Conservation (phyloP, 2,329 filamentous ascomycete genomes). For the Talaromyces sp. region DNA sequence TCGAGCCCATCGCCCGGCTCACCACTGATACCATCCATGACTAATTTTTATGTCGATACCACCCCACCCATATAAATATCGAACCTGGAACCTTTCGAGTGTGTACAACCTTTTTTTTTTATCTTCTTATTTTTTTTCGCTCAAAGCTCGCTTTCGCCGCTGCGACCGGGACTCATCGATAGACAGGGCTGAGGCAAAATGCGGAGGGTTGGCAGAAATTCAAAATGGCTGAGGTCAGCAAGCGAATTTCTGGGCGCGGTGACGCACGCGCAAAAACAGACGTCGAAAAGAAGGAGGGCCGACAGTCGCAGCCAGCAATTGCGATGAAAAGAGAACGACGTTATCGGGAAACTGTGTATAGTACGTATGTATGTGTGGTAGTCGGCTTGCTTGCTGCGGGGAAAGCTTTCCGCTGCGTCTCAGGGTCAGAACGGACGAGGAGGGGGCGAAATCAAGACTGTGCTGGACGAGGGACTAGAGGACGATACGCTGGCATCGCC, state of each 20-base stretch:
- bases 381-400: background rate
- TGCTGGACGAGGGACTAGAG: background rate
- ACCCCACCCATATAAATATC: background rate
- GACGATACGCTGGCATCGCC: background rate
- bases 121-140: background rate
- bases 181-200: background rate
- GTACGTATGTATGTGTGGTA: background rate
- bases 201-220: background rate
- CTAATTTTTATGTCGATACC: background rate
- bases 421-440: background rate
- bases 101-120: background rate
- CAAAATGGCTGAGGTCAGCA: background rate
- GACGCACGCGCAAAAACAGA: background rate
- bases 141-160: background rate
- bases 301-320: background rate
- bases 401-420: background rate
- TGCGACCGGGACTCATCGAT: background rate
- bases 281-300: background rate
- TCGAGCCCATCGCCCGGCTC: conserved; percentile 30
- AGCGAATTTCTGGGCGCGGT: background rate
- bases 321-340: background rate
- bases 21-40: conserved; percentile 33
- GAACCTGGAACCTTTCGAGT: background rate
- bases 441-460: background rate
- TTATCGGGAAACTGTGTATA: background rate